phyloP scores from a whole-genome alignment of 345 rosid species.

The Ailanthus altissimus region DNA sequence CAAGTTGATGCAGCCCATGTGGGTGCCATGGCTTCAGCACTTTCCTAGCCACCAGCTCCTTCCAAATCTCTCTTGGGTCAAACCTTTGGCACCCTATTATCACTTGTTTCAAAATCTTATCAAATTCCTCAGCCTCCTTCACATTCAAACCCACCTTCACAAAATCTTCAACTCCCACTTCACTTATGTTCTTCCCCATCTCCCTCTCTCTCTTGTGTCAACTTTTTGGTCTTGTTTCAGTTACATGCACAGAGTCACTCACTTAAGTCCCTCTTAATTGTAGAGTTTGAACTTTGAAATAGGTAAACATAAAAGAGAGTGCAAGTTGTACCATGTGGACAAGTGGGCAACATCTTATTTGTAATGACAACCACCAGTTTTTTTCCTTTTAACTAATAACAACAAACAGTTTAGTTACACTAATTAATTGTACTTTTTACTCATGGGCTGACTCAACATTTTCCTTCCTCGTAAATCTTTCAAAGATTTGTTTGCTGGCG shows the following conservation, averaged over 20 bases:
- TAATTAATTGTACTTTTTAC: too few species aligned
- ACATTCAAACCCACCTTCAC: conserved; percentile 48
- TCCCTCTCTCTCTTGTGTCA: conserved; percentile 12
- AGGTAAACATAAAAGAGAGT: neutral
- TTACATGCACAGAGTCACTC: neutral
- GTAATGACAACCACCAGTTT: neutral
- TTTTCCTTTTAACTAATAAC: too few species aligned
- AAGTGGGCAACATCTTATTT: too few species aligned
- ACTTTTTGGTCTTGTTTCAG: neutral
- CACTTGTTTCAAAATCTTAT: conserved; percentile 34
- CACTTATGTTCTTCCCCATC: conserved; percentile 38
- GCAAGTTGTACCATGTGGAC: neutral
- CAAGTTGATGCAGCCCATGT: conserved; percentile 66
- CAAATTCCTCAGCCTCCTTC: conserved; percentile 47
- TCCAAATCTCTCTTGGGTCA: conserved; percentile 69
- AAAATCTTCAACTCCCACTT: conserved; percentile 55
- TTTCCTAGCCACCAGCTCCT: conserved; percentile 42
- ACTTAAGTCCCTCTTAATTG: too few species aligned
- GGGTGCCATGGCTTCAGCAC: conserved; percentile 73
- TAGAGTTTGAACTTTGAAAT: too few species aligned
- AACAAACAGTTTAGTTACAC: too few species aligned
- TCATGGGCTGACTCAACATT: too few species aligned
- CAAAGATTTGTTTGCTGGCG: too few species aligned
- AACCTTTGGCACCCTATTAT: conserved; percentile 20
- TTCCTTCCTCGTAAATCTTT: too few species aligned